phyloP scores from a whole-genome alignment of 257 asterid genomes.

The Solanum pinnatisectum region DNA sequence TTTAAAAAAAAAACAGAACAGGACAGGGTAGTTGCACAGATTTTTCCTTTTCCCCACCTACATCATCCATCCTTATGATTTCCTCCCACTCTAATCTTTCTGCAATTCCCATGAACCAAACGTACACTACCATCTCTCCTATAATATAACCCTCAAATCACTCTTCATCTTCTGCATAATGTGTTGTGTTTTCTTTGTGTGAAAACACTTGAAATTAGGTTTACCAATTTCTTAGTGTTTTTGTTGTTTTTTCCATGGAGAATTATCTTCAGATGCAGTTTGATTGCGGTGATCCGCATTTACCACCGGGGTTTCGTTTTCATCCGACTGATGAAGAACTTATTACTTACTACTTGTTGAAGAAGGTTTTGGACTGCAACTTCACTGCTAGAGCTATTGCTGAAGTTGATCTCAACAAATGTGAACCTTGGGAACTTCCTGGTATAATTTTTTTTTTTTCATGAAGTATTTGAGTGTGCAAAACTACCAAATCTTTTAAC shows the following conservation, averaged over 20 bases:
- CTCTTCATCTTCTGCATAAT: neutral
- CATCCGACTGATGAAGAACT: constrained; percentile 94
- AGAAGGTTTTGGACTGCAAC: constrained; percentile 58
- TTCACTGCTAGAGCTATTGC: constrained; percentile 69
- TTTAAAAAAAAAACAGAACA: constrained; percentile 5
- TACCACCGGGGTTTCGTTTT: constrained; percentile 83
- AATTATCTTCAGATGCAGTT: constrained; percentile 11
- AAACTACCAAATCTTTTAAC: no score
- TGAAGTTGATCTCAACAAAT: constrained; percentile 84
- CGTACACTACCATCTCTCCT: neutral
- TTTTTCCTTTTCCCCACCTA: constrained; percentile 15
- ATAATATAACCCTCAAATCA: constrained; percentile 5
- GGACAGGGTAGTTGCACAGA: constrained; percentile 19
- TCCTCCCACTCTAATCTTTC: constrained; percentile 20
- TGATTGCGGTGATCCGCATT: constrained; percentile 30
- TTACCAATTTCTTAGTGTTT: neutral
- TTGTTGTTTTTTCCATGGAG: constrained; percentile 27
- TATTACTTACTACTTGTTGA: constrained; percentile 69
- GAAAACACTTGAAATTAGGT: neutral
- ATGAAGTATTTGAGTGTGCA: neutral
- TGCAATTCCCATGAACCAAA: constrained; percentile 37
- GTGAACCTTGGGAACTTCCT: constrained; percentile 95
- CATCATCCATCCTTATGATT: constrained; percentile 22
- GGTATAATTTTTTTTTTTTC: constrained; percentile 11
- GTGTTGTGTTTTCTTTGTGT: neutral